Base-by-base conservation (phyloP, 2,329 filamentous ascomycete species). In the Nigrospora osmanthi region DNA sequence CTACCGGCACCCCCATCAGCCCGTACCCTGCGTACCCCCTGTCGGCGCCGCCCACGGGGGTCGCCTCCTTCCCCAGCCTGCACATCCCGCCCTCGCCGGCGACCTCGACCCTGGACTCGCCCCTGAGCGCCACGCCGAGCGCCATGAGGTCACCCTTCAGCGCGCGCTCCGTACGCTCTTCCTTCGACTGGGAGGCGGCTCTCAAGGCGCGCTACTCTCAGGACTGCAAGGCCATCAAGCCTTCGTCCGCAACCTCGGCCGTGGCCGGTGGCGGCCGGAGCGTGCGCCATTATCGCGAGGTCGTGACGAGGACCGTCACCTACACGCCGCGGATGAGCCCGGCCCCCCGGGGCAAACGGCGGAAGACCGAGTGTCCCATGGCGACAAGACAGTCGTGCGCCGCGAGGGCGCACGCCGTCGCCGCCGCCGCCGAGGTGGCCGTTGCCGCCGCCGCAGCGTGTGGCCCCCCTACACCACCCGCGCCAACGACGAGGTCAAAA, bases 261-360 rank as follows among this genome's bases (percentile, higher is more conserved):
- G n/a, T n/a, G 6, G 31, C 42, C 10, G 23, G 15, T 28, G 33
- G n/a, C 13, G 76, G 75, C 52, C 81, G 81, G 31, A 82, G 74
- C 55, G 72, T 83, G 46, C 78, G 83, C 48, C 76, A 85, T 59
- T 89, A 96, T 47, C 76, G 88, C 44, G 89, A 96, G 64, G 89
- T 96, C 5, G 87, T 96, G 43, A 96, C 90, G n/a, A 79, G 89
- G 54, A 96, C 89, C 14, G 87, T 95, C 48, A 95, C 88, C 35
- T 95, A 94, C 66, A 95, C 87, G 62, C 85, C 81, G 49, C 75
- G 83, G 52, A 87, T 97, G 70, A 87, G 89, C 53, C 87, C 90
- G 19, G 89, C 90, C 34, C 91, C 75, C 9, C 90, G 90, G 65
- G 90, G 90, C 52, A 97, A 96, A 77, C 81, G 89, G 69, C 84